Evolutionary conservation across 331 rosid genomes (phyloP).

Genomic region (Malus hybrid): DNA sequence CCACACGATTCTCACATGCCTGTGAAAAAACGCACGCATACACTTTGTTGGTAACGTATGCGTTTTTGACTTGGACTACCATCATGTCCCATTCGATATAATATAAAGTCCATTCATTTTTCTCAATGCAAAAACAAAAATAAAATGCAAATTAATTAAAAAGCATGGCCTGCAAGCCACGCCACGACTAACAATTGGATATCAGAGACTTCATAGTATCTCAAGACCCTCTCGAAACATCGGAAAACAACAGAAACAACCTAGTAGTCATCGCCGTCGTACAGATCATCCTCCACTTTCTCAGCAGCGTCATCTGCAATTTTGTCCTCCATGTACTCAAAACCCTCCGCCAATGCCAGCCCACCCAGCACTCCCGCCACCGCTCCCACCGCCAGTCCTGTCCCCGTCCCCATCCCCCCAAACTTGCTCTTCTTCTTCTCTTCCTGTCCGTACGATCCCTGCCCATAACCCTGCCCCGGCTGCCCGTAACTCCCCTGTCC

Average conservation of each 20-base stretch:
- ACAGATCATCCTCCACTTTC: slow-evolving; percentile 48
- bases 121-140: neutral
- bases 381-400: slow-evolving; percentile 90
- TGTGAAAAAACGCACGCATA: neutral
- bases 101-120: neutral
- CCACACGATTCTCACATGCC: too few species aligned
- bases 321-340: slow-evolving; percentile 54
- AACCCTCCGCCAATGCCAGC: slow-evolving; percentile 54
- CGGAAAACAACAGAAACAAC: neutral
- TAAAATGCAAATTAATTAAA: neutral
- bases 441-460: slow-evolving; percentile 20
- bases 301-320: slow-evolving; percentile 55
- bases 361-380: slow-evolving; percentile 71
- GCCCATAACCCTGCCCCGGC: slow-evolving; percentile 29
- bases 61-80: neutral
- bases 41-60: neutral
- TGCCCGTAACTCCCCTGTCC: slow-evolving; percentile 16
- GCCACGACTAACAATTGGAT: neutral
- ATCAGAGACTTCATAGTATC: neutral
- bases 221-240: neutral
- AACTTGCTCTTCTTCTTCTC: slow-evolving; percentile 57
- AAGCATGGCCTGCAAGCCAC: neutral
- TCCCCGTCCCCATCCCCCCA: slow-evolving; percentile 53
- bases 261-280: slow-evolving; percentile 40
- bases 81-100: neutral